Evolutionary conservation across 345 rosid species (phyloP), one percentile per base, ranked within the genome.

Genomic region (Diplotaxis tenuifolia): DNA sequence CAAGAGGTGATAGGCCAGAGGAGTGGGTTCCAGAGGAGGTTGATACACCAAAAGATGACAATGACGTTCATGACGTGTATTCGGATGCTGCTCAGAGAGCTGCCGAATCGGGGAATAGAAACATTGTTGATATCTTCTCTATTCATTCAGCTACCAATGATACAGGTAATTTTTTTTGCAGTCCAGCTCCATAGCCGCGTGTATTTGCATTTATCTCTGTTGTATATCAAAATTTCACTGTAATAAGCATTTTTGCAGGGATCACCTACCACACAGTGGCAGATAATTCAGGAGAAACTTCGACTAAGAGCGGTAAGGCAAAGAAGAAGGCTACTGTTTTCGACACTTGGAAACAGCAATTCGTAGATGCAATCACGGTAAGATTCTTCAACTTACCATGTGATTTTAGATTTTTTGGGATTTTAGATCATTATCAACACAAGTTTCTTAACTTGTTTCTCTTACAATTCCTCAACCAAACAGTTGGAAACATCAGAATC

Each of bases 21-120:
- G 98, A 89, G 28, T 94, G 96, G 98, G 96, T 89, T 70, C 98
- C 98, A 29, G 90, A 82, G 75, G 96, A 91, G 82, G 59, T 53
- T 63, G 67, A 74, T 75, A 59, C 83, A 78, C 64, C 52, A 14
- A 73, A 72, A 60, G 65, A 75, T 42, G 71, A 70, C 38, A 64
- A 67, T 70, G 78, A 62, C 84, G 75, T 42, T 31, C 69, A 65
- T 78, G 85, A 81, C 49, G 82, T 68, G 9, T 79, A 79, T 64
- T 72, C 85, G 49, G 87, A 79, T 74, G 83, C 82, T 22, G 40
- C 32, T 82, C 80, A 72, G 67, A 73, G 61, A 62, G 78, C 52
- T 72, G 77, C 49, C 32, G 97, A 83, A 78, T 67, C 76, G 31
- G 83, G 76, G 32, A 84, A 75, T 60, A 60, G 83, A 65, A 81